Conservation (phyloP, 371 early-diverging fungal species). For the Zychaea mexicana region DNA sequence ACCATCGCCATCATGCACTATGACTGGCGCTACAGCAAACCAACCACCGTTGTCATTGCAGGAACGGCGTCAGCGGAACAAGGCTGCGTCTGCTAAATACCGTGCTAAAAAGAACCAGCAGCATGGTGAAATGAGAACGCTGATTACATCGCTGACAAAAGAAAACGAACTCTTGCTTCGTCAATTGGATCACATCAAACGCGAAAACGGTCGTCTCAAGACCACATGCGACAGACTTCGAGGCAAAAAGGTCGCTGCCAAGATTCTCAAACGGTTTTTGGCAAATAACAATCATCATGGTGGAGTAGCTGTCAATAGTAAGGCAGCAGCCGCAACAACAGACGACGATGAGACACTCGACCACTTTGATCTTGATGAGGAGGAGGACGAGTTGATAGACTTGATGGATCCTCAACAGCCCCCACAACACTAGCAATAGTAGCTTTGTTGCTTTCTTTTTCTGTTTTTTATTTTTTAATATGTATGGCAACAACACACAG, state of each 20-base stretch:
- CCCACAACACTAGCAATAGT: not conserved
- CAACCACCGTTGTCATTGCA: constrained; percentile 46
- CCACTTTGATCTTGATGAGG: constrained; percentile 12
- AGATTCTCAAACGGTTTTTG: constrained; percentile 52
- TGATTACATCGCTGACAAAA: constrained; percentile 46
- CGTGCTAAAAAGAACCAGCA: constrained; percentile 65
- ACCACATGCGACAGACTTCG: constrained; percentile 51
- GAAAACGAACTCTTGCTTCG: constrained; percentile 52
- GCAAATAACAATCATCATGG: not conserved
- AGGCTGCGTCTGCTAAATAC: constrained; percentile 68
- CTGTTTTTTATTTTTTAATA: not conserved
- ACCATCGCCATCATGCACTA: not conserved
- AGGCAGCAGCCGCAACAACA: not conserved
- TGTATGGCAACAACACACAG: not conserved
- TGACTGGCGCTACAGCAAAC: not conserved
- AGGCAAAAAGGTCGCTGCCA: constrained; percentile 57
- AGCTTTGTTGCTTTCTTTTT: too few relatives aligned
- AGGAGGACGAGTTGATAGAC: not conserved
- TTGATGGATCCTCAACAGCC: not conserved
- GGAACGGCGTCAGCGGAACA: constrained; percentile 62
- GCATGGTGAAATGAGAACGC: constrained; percentile 57
- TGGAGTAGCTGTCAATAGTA: not conserved
- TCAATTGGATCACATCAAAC: constrained; percentile 49
- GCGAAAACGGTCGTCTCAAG: constrained; percentile 53
- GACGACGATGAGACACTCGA: constrained; percentile 3